Evolutionary conservation across 331 rosid species (phyloP), one percentile per base, ranked within the genome.

Genomic region (Saraca asoca): DNA sequence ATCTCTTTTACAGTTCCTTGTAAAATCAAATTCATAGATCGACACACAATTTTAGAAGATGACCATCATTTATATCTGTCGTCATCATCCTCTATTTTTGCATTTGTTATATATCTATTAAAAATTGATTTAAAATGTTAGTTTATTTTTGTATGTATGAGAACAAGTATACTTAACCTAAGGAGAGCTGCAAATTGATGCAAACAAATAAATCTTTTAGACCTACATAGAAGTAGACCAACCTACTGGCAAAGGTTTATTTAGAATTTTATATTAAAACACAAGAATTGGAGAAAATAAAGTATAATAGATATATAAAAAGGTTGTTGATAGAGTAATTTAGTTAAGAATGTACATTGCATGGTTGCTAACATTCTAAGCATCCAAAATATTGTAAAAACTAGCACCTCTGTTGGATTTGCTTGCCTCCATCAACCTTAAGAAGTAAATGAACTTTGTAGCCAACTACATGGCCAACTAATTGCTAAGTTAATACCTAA

Each of bases 221-320:
- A 81, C 83, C 86, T 75, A 78, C 59, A 58, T 63, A 60, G 68
- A 20, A 63, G 72, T 16, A 55, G 76, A 5, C 80, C 83, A 71
- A 61, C 16, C 60, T 15, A 59, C 50, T 56, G 16, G 34, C 58
- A 61, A 44, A 52, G 59, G 61, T 11, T 54, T 44, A 62, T 51
- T 67, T 31, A 31, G 49, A 54, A 59, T 51, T 70, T 69, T 66
- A 80, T 72, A 71, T 46, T 45, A 38, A 14, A 18, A 35, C 34
- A 9, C 2, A 53, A 41, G 20, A 69, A 62, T 13, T 20, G 7
- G 33, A 54, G 55, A 31, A n/a, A 31, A 63, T 31, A 15, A 53
- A 71, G 59, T 18, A 61, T 61, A 52, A 56, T 24, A 68, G 58
- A 41, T 24, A 46, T n/a, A n/a, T 17, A 10, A 58, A 43, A 42